Evolutionary conservation across 2,329 filamentous ascomycete genomes (phyloP), one percentile per base, ranked within the genome.

Genomic region (Apiospora kogelbergensis): DNA sequence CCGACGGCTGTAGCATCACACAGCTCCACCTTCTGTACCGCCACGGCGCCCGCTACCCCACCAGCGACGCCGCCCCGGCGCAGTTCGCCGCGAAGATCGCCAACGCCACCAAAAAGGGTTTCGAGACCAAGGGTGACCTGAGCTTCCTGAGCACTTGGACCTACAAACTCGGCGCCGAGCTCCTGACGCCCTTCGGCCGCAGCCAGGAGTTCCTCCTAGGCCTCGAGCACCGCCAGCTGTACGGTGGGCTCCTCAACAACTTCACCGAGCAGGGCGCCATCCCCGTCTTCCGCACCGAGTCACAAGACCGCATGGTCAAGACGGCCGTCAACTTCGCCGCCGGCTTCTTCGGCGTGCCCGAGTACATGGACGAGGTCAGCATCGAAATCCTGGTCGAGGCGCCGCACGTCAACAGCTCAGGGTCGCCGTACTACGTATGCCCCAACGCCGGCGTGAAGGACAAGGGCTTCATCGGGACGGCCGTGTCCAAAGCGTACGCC

Each of bases 211-310:
- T 83, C 71, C 71, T 81, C 15, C 76, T 83, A 3, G 81, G 81
- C 10, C 71, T 82, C 15, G 75, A 77, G 67, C 77, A 82, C 69
- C 79, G 81, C 20, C 78, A 83, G 70, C 75, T 83, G n/a, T 83
- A 80, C 60, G 78, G 81, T 9, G 74, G 80, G 63, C 76, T 83
- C 15, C 78, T 84, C 53, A 83, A 83, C 70, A 83, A 83, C 73
- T 83, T 83, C 69, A 79, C 77, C 42, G 75, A 73, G 66, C 76
- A 78, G 1, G 78, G 78, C 33, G 76, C 79, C 6, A 72, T 83
- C 60, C 81, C 81, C 24, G 80, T 83, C 20, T 81, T 79, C 70
- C 75, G 77, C 30, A 77, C 76, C 37, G 68, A 78, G 69, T 77
- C 75, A 3, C 74, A 78, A 68, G 76, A 77, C 68, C 76, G 77